Base-by-base conservation (phyloP, 805 yeast genomes). In the Candida endomychidarum region DNA sequence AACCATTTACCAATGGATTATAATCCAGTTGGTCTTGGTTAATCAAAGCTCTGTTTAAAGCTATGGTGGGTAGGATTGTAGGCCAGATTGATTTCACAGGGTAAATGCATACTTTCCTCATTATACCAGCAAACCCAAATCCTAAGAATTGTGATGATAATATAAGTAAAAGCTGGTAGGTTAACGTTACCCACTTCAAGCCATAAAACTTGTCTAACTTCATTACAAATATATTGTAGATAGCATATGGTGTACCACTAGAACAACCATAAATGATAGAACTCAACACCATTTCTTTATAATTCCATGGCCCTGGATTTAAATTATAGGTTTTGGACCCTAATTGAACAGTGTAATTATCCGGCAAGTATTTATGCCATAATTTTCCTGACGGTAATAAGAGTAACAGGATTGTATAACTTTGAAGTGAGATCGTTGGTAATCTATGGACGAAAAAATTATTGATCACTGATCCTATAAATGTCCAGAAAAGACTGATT, bases 101-200 rank as follows among this genome's bases (percentile, higher is more conserved):
- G 43, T 68, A 67, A 7, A 69, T 60, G 41, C 72, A 70, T 22
- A 81, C 74, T 43, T 75, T 73, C 51, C 83, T 71, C 70, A 80
- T 70, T 15, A 81, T 52, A 36, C 84, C 82, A 5, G 87, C 86
- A 54, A 82, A 72, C 1, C 85, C 81, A 51, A 79, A 76, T 17
- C 88, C 89, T 48, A 82, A 60, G 45, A 76, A 77, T 53, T 80
- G 82, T 2, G 85, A 70, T 2, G 83, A 70, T 3, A 80, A 47
- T 1, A 75, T 60, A 23, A 81, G 63, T 24, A 78, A 48, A 10
- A 80, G 48, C 57, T 78, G 81, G 56, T 72, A 83, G 1, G 79
- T 75, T 56, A 75, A 70, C 11, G 61, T 47, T 23, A 65, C 72
- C 75, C 75, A 69, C 32, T 63, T 58, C 30, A 67, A 53, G 3